Evolutionary conservation across 257 asterid species (phyloP), one percentile per base, ranked within the genome.

Genomic region (Salvia miltiorrhiza): DNA sequence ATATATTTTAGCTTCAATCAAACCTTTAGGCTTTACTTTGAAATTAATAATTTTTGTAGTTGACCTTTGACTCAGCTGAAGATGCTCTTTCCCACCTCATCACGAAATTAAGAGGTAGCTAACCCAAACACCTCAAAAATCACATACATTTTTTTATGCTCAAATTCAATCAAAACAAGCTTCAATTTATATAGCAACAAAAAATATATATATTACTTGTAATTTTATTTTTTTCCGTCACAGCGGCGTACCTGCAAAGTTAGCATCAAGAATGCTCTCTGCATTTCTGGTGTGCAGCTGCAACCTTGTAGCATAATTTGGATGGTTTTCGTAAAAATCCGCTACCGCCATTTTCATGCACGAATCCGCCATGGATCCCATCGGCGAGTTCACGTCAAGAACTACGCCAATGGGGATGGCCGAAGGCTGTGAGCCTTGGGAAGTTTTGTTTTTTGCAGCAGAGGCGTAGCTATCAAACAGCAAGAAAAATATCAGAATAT

Each of bases 331-430:
- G 45, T 86, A 86, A 54, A 84, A 82, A 61, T 86, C 90, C 9
- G 70, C 63, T 52, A 78, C 37, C 7, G 88, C 84, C 83, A 82
- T 82, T 26, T 77, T 77, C 77, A 84, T 87, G 77, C 90, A 84
- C 3, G 70, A 61, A 40, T 82, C 82, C 9, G 33, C 82, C 90
- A 84, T 87, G 24, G 76, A 63, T 10, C 82, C 90, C 63, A 79
- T 7, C 17, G 80, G 70, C n/a, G 90, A 73, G 53, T 76, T 73
- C 55, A 64, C n/a, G 52, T 85, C 80, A 40, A 85, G 85, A 74
- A 87, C 76, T 1, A 78, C 70, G 1, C 86, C 90, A 54, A 87
- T 53, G 30, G 83, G 79, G 37, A 84, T 37, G 11, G 28, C 13
- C 0, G 71, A 60, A 26, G 30, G 30, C 30, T 26, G 30, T 26